Evolutionary conservation across 2,329 filamentous ascomycete species (phyloP).

Genomic region (Colletotrichum noveboracense): DNA sequence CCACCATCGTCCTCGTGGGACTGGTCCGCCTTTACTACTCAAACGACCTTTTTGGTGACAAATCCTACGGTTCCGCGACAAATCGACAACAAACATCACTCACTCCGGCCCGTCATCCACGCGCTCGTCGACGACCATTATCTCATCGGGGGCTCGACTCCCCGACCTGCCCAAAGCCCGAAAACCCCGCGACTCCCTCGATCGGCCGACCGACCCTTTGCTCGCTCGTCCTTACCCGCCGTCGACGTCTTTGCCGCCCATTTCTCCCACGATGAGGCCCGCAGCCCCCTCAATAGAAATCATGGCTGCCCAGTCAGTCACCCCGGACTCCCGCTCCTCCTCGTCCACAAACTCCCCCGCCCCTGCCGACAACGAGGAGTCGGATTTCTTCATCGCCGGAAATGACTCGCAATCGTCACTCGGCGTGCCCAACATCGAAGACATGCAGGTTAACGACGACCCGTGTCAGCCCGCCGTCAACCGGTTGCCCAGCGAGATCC

Average conservation of each 20-base stretch:
- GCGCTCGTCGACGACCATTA: neutral
- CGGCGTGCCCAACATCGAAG: constrained; percentile 77
- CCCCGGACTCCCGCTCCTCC: constrained; percentile 58
- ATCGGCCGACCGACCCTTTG: constrained; percentile 5
- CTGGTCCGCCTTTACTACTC: neutral
- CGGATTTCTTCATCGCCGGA: constrained; percentile 86
- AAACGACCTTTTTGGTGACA: constrained; percentile 12
- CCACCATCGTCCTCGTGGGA: constrained; percentile 11
- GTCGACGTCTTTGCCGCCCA: neutral
- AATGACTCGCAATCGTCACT: constrained; percentile 96
- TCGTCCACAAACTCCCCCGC: constrained; percentile 79
- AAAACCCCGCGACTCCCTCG: neutral
- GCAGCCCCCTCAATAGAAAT: constrained; percentile 31
- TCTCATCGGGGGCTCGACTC: constrained; percentile 13
- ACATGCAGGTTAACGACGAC: constrained; percentile 71
- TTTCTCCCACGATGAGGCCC: constrained; percentile 27
- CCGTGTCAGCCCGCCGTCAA: constrained; percentile 80
- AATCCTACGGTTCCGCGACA: constrained; percentile 9
- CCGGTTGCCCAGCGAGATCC: constrained; percentile 88
- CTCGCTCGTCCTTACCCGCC: neutral
- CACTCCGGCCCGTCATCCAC: neutral
- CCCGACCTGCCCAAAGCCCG: constrained; percentile 3
- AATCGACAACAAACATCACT: neutral
- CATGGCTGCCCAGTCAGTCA: constrained; percentile 25
- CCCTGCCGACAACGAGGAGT: constrained; percentile 85